phyloP scores from a whole-genome alignment of 2,329 filamentous ascomycete species.

The Spiromastix sp. region DNA sequence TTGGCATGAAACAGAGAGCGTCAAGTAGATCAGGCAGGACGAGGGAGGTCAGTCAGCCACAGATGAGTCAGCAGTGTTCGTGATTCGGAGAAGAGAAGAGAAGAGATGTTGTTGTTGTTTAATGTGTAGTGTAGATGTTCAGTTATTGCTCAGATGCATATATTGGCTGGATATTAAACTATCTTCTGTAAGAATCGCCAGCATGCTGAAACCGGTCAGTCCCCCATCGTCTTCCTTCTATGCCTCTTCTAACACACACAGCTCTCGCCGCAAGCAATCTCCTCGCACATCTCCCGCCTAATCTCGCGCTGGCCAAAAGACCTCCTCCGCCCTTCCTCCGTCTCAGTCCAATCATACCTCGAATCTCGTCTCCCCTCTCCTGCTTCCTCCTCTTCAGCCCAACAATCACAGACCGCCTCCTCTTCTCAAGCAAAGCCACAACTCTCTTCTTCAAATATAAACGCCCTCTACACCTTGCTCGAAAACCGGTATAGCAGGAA shows the following conservation, averaged over 20 bases:
- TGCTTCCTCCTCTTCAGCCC: constrained; percentile 10
- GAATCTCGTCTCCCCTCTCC: constrained; percentile 21
- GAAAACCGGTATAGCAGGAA: constrained; percentile 46
- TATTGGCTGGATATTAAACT: no score
- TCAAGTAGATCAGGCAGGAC: no score
- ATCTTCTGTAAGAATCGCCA: no score
- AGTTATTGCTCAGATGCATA: no score
- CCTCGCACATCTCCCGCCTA: constrained; percentile 30
- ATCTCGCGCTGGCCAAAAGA: constrained; percentile 36
- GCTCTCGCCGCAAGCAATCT: constrained; percentile 19
- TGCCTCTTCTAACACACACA: constrained; percentile 7
- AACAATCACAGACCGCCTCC: constrained; percentile 5
- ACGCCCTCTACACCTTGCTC: constrained; percentile 50
- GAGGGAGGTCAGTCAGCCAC: no score
- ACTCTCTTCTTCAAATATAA: constrained; percentile 29
- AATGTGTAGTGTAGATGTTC: no score
- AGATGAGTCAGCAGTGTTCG: no score
- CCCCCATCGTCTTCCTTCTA: background rate
- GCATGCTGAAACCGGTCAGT: constrained; percentile 3
- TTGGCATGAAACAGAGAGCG: no score
- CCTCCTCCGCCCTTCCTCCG: constrained; percentile 32
- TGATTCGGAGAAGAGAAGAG: no score
- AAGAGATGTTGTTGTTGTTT: no score
- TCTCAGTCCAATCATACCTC: constrained; percentile 35
- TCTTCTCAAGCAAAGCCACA: constrained; percentile 10